Evolutionary conservation across 371 early-diverging fungal species (phyloP).

Genomic region (Entomophthora muscae): DNA sequence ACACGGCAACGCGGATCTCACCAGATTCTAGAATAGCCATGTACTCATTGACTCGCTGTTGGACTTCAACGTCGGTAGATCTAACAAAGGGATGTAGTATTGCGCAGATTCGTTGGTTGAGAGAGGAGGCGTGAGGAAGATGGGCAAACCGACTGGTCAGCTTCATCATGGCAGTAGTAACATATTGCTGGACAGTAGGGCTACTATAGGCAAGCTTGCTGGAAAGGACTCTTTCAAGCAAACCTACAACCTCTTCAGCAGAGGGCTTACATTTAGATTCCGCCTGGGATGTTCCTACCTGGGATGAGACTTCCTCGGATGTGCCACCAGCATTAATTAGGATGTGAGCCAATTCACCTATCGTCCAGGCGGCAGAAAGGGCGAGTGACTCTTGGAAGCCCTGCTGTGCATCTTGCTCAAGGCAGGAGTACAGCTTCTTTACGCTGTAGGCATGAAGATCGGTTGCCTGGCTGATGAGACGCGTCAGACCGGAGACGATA

Average conservation of each 20-base stretch:
- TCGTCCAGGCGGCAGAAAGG: constrained; percentile 81
- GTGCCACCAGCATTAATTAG: constrained; percentile 35
- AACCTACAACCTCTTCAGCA: constrained; percentile 48
- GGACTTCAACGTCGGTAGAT: constrained; percentile 76
- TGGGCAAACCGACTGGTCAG: constrained; percentile 59
- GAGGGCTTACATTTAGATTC: constrained; percentile 22
- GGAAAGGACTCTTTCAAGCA: constrained; percentile 50
- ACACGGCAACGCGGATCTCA: constrained; percentile 55
- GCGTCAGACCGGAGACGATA: constrained; percentile 46
- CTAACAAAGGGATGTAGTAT: constrained; percentile 39
- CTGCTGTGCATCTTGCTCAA: constrained; percentile 43
- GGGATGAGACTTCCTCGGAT: constrained; percentile 42
- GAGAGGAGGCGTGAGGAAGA: constrained; percentile 15
- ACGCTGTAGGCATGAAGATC: constrained; percentile 74
- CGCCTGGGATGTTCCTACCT: constrained; percentile 18
- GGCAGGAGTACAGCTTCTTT: constrained; percentile 62
- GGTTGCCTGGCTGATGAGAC: constrained; percentile 45
- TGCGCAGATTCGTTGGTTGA: constrained; percentile 24
- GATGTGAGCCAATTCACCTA: constrained; percentile 92
- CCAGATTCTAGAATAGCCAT: constrained; percentile 57
- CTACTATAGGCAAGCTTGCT: constrained; percentile 52
- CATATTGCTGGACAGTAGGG: constrained; percentile 56
- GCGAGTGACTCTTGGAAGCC: constrained; percentile 63
- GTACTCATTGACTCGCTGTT: constrained; percentile 86
- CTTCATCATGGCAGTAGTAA: constrained; percentile 75